Evolutionary conservation across 441 rosid species (phyloP).

Genomic region (Dalechampia spathulata): DNA sequence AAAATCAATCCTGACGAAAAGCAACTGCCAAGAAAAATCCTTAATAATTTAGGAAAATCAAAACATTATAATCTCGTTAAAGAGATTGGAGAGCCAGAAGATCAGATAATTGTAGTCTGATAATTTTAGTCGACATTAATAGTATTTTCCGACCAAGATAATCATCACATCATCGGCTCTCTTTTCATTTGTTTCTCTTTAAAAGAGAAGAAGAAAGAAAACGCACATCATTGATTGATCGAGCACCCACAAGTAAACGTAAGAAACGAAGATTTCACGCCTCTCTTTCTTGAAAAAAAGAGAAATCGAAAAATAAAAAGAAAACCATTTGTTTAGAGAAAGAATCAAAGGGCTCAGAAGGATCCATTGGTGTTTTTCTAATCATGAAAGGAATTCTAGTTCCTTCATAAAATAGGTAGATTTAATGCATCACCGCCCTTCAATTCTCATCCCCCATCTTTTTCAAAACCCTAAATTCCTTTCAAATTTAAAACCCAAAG

Average conservation of each 20-base stretch:
- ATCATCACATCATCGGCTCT: conserved; percentile 76
- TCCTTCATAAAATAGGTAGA: conserved; percentile 89
- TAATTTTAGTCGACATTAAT: conserved; percentile 57
- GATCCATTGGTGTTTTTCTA: conserved; percentile 87
- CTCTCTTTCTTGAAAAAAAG: too few relatives aligned
- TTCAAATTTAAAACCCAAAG: too few relatives aligned
- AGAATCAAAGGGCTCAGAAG: conserved; percentile 64
- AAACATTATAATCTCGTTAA: too few relatives aligned
- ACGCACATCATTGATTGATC: too few relatives aligned
- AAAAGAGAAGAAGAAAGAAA: too few relatives aligned
- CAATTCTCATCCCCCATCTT: not conserved
- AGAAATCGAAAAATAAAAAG: not conserved
- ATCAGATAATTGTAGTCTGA: conserved; percentile 99
- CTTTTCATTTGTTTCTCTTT: too few relatives aligned
- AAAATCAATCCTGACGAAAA: too few relatives aligned
- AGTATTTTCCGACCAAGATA: conserved; percentile 39
- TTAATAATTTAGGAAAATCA: too few relatives aligned
- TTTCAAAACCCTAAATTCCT: not conserved
- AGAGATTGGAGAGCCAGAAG: conserved; percentile 32
- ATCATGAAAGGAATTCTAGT: conserved; percentile 36
- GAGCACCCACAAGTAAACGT: too few relatives aligned
- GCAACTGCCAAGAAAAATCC: too few relatives aligned
- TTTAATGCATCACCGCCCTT: conserved; percentile 60
- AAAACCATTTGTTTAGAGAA: not conserved
- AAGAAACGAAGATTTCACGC: too few relatives aligned